phyloP scores from a whole-genome alignment of 2,329 filamentous ascomycete genomes.

The Phyllosticta paracitricarpa region DNA sequence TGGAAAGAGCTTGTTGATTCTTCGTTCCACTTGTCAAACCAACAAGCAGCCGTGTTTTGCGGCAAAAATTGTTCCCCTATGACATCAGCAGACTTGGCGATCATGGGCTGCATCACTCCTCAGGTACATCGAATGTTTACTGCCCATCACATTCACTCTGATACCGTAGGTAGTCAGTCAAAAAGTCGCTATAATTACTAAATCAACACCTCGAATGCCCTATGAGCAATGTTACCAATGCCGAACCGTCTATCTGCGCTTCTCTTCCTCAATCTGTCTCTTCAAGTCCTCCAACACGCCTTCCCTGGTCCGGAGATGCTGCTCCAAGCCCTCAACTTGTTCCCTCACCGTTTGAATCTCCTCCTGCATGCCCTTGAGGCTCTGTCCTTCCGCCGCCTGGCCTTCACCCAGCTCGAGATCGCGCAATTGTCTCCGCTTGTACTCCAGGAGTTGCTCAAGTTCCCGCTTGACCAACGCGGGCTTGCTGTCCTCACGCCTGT shows the following conservation, averaged over 20 bases:
- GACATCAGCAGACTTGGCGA: slow-evolving; percentile 3
- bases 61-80: not conserved
- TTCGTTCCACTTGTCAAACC: no score
- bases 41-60: not conserved
- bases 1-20: no score
- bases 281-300: slow-evolving; percentile 65
- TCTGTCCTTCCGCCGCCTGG: slow-evolving; percentile 58
- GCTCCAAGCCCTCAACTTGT: slow-evolving; percentile 83
- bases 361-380: slow-evolving; percentile 67
- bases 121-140: not conserved
- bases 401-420: slow-evolving; percentile 65
- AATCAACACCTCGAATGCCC: slow-evolving; percentile 7
- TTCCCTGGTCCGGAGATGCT: slow-evolving; percentile 68
- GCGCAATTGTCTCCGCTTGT: slow-evolving; percentile 72
- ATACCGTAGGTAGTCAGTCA: not conserved
- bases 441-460: slow-evolving; percentile 86
- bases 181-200: not conserved
- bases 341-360: slow-evolving; percentile 87
- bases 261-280: slow-evolving; percentile 81
- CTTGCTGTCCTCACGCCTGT: slow-evolving; percentile 62
- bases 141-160: not conserved
- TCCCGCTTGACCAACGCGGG: slow-evolving; percentile 90
- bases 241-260: slow-evolving; percentile 25
- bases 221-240: slow-evolving; percentile 4
- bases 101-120: not conserved